Conservation (phyloP, 495 filamentous ascomycete species). For the Cladorrhinum samala region DNA sequence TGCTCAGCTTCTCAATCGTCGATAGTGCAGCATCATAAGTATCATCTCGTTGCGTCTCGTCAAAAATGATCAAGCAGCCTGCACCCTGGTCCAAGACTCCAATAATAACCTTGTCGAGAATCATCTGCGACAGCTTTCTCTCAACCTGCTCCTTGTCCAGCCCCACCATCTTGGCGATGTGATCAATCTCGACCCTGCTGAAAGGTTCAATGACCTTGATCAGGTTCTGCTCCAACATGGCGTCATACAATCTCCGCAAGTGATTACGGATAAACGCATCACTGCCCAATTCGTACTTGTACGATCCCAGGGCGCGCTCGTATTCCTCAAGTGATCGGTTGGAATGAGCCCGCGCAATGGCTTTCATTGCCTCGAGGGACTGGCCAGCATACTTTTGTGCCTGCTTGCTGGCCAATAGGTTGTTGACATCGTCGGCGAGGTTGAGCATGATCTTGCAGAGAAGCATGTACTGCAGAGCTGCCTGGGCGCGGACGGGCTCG, state of each 20-base stretch:
- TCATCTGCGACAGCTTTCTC: constrained; percentile 97
- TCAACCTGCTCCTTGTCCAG: constrained; percentile 95
- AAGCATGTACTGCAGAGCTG: constrained; percentile 97
- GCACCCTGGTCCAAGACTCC: constrained; percentile 97
- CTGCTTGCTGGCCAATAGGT: constrained; percentile 87
- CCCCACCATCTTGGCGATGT: constrained; percentile 94
- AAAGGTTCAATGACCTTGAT: constrained; percentile 99
- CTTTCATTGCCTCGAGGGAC: constrained; percentile 97
- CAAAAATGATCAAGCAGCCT: constrained; percentile 92
- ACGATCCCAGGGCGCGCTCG: constrained; percentile 81
- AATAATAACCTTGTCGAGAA: constrained; percentile 96
- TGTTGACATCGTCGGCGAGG: constrained; percentile 88
- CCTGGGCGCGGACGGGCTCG: constrained; percentile 73
- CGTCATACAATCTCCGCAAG: constrained; percentile 88
- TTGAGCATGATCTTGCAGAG: constrained; percentile 99
- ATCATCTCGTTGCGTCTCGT: constrained; percentile 88
- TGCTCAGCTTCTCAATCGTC: constrained; percentile 95
- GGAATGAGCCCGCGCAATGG: constrained; percentile 88
- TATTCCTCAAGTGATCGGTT: constrained; percentile 95
- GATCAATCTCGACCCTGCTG: constrained; percentile 89
- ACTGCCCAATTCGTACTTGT: constrained; percentile 83
- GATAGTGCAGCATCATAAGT: constrained; percentile 89
- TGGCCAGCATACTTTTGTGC: constrained; percentile 91
- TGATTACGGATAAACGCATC: constrained; percentile 95
- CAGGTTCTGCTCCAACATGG: constrained; percentile 97